A percentile compares a stretch with the other conserved stretches of the same genome.
Conservation (phyloP, 2,329 filamentous ascomycete genomes). For the Phialophora chinensis region DNA sequence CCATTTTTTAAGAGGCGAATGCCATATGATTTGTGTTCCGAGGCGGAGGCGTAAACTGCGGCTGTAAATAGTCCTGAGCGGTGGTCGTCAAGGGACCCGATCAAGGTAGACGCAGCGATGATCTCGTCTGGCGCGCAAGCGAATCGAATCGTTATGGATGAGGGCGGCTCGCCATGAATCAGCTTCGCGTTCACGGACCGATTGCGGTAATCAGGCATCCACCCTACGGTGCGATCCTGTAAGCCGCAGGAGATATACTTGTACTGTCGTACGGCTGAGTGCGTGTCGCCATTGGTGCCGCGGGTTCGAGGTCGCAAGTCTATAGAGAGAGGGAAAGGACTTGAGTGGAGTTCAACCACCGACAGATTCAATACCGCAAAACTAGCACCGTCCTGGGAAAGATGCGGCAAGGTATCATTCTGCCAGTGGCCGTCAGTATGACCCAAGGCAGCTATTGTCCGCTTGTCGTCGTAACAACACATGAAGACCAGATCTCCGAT, state of each 20-base stretch:
- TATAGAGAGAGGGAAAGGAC: not conserved
- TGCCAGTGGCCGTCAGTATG: too few species aligned
- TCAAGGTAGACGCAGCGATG: not conserved
- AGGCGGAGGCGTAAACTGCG: not conserved
- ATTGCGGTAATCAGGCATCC: not conserved
- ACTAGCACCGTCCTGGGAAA: not conserved
- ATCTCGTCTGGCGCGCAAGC: not conserved
- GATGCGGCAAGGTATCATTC: too few species aligned
- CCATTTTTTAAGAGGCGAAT: not conserved
- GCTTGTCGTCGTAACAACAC: not conserved
- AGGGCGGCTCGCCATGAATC: not conserved
- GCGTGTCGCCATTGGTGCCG: not conserved
- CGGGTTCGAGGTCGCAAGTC: not conserved
- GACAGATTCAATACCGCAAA: not conserved
- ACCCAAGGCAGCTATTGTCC: too few species aligned
- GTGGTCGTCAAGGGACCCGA: not conserved
- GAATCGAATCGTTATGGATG: not conserved
- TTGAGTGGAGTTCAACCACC: not conserved
- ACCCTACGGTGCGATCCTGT: not conserved
- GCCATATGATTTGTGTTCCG: not conserved
- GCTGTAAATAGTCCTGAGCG: not conserved
- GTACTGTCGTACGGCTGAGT: too few species aligned
- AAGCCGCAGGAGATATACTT: not conserved
- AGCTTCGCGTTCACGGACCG: not conserved
- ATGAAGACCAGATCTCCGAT: not conserved